Evolutionary conservation across 345 rosid species (phyloP), one percentile per base, ranked within the genome.

Genomic region (Turritis glabra): DNA sequence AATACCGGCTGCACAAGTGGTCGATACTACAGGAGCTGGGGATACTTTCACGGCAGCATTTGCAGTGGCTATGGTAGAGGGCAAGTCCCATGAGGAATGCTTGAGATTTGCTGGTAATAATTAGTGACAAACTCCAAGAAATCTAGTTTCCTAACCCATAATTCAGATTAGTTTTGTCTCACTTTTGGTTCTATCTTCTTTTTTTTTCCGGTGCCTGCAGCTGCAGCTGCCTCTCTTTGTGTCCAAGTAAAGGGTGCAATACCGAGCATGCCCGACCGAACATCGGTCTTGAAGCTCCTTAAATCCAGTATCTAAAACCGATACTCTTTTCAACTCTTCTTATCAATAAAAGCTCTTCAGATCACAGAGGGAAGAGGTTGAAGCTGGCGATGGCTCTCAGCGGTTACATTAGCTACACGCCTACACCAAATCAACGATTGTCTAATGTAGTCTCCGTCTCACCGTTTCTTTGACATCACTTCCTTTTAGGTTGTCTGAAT

Each of bases 11-110:
- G 74, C 82, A 63, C 84, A 77, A 78, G 97, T 92, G 11, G 43
- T 92, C 1, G 99, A 95, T 83, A 90, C 99, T 2, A 95, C 99
- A 10, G 99, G 99, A 63, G 99, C 99, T 1, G 99, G 99, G 7
- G 99, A 95, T 80, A 95, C 99, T 37, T 95, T 89, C 71, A 95
- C 97, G 3, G 96, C 99, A 33, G 86, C 99, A 10, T 95, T 92
- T 84, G 97, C 97, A 12, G 99, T 95, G 79, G 96, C 97, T 41
- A 77, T 88, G 64, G 88, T 87, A 3, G 97, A 95, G 81, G 99
- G 97, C 56, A 95, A 85, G 73, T 69, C 92, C 19, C 82, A 70
- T 82, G 84, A 73, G 71, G 91, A 86, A 74, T 88, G 93, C 80
- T 75, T 92, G 84, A 86, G 82, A 88, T 95, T 88, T 84, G 99